These are phyloP conservation scores for Monosporascus sp. DNA, from an alignment of 2,329 filamentous ascomycete genomes.

Conservation along the genomic window DNA sequence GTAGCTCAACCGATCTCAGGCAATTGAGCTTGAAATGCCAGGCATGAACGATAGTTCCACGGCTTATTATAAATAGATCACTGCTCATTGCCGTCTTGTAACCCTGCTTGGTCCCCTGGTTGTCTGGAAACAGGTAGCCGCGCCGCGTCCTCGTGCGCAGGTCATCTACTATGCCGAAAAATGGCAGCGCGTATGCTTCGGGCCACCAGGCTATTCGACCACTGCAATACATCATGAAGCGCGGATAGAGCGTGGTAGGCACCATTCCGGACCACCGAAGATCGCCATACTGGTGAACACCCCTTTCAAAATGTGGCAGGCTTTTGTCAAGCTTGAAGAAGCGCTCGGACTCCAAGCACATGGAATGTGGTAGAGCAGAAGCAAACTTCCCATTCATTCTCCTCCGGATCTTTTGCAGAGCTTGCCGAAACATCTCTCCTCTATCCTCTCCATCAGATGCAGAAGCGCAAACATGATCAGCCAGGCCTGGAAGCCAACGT, in stretches of 20 bases:
- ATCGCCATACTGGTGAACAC: constrained; percentile 21
- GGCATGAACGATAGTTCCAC: constrained; percentile 19
- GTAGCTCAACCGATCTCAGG: constrained; percentile 16
- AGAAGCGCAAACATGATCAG: constrained; percentile 16
- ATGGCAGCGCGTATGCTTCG: constrained; percentile 23
- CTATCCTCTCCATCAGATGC: constrained; percentile 4
- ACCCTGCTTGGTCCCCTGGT: constrained; percentile 13
- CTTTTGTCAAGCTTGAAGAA: constrained; percentile 21
- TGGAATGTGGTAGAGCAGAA: constrained; percentile 21
- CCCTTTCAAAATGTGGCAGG: constrained; percentile 20
- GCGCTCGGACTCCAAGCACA: constrained; percentile 18
- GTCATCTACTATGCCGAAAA: constrained; percentile 26
- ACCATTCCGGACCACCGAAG: constrained; percentile 16
- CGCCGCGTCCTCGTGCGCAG: constrained; percentile 22
- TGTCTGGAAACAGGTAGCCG: constrained; percentile 22
- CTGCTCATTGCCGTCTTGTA: constrained; percentile 26
- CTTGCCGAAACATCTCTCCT: constrained; percentile 18
- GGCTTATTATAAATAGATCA: constrained; percentile 24
- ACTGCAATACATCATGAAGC: constrained; percentile 25
- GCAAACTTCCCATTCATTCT: constrained; percentile 20
- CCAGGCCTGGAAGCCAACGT: constrained; percentile 23
- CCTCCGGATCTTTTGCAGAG: constrained; percentile 15
- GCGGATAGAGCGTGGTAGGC: constrained; percentile 12
- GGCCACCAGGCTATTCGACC: constrained; percentile 28
- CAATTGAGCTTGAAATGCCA: constrained; percentile 25